Evolutionary conservation across 345 rosid genomes (phyloP).

Genomic region (Raphanus raphanistrum): DNA sequence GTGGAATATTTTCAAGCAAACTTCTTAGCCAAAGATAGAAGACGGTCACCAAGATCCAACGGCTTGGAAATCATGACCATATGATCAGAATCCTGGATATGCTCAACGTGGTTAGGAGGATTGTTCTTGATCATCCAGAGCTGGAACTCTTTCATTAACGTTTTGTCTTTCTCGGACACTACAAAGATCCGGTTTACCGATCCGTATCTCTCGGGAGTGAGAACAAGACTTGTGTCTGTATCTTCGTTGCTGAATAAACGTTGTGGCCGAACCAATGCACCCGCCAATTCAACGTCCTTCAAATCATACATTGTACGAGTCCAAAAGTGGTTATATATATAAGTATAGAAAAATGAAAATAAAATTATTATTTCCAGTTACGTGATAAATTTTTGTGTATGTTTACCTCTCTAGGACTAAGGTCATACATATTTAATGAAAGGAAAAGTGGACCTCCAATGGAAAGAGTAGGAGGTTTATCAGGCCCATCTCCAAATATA

Average conservation of each 20-base stretch:
- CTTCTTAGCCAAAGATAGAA: constrained; percentile 37
- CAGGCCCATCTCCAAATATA: constrained; percentile 43
- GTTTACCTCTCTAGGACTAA: constrained; percentile 54
- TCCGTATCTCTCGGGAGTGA: constrained; percentile 47
- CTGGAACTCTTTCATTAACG: constrained; percentile 29
- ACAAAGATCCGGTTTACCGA: constrained; percentile 49
- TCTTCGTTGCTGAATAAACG: constrained; percentile 44
- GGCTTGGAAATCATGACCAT: constrained; percentile 60
- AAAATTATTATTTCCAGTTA: neutral
- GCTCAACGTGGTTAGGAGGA: constrained; percentile 49
- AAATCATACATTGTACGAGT: neutral
- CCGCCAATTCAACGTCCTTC: constrained; percentile 58
- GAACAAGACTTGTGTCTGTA: constrained; percentile 38
- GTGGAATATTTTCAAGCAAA: constrained; percentile 21
- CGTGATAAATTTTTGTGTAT: neutral
- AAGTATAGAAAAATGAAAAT: neutral
- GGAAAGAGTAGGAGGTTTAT: constrained; percentile 50
- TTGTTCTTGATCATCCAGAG: constrained; percentile 50
- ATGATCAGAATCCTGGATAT: constrained; percentile 52
- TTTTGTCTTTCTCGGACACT: constrained; percentile 41
- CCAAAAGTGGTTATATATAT: neutral
- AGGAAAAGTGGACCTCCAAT: constrained; percentile 43
- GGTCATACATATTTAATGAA: constrained; percentile 42
- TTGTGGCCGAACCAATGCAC: constrained; percentile 43
- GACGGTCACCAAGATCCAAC: constrained; percentile 26